Evolutionary conservation across 1,284 basidiomycete species (phyloP).

Genomic region (Flammula alnicola): DNA sequence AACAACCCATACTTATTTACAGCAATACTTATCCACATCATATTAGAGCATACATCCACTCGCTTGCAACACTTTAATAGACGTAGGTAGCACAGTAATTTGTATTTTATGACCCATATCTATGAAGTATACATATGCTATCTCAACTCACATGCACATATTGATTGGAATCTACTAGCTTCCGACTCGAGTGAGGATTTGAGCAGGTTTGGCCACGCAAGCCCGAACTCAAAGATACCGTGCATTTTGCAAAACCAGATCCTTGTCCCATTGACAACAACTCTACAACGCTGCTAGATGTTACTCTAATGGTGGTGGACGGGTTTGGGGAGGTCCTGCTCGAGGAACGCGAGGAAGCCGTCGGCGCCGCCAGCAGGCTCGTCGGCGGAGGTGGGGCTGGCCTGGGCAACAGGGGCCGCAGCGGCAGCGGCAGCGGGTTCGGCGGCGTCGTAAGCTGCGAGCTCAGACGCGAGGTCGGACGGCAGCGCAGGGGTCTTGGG

Average conservation of each 20-base stretch:
- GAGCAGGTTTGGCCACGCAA: too few species aligned
- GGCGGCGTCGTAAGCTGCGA: constrained; percentile 77
- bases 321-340: constrained; percentile 48
- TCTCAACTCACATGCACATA: constrained; percentile 7
- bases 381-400: constrained; percentile 32
- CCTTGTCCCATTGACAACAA: constrained; percentile 2
- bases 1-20: background rate
- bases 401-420: constrained; percentile 27
- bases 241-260: too few species aligned
- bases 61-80: constrained; percentile 2
- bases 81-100: constrained; percentile 9
- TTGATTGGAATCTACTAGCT: too few species aligned
- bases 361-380: constrained; percentile 42
- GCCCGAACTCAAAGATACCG: too few species aligned
- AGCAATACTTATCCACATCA: background rate
- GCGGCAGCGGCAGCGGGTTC: constrained; percentile 67
- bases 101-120: constrained; percentile 11
- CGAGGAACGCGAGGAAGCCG: constrained; percentile 49
- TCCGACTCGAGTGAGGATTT: too few species aligned
- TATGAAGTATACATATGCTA: constrained; percentile 2
- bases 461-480: constrained; percentile 80
- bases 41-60: constrained; percentile 1
- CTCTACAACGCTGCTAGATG: constrained; percentile 14
- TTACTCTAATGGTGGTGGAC: constrained; percentile 47
- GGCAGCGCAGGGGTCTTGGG: constrained; percentile 77